Evolutionary conservation across 163 green algal genomes (phyloP).

Genomic region (Chlamydomonas reinhardtii): DNA sequence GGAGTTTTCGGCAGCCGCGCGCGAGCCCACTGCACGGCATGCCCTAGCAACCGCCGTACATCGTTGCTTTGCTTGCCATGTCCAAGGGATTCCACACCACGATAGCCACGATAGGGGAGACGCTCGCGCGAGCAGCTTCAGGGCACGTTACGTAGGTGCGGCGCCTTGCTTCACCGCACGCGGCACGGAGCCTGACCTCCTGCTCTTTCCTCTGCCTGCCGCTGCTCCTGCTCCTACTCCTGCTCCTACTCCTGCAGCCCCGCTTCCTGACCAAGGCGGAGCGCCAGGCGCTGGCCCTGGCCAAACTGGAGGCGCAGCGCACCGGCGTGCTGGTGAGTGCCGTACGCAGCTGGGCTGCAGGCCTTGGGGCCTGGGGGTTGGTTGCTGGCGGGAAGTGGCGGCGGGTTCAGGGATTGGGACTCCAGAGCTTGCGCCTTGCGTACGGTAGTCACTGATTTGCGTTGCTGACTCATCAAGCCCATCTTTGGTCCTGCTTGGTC

Average conservation of each 20-base stretch:
- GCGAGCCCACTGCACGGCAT: constrained; percentile 1
- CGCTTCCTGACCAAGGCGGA: constrained; percentile 95
- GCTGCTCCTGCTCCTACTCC: not conserved
- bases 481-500: not conserved
- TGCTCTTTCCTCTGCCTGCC: not conserved
- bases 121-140: no score
- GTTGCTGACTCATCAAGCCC: no score
- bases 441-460: no score
- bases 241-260: constrained; percentile 65
- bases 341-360: not conserved
- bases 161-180: no score
- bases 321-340: constrained; percentile 37
- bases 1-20: constrained; percentile 38
- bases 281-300: constrained; percentile 84
- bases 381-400: no score
- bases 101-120: no score
- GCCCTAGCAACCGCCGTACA: constrained; percentile 45
- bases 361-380: not conserved
- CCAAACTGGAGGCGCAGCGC: constrained; percentile 74
- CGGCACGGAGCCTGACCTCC: no score
- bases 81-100: not conserved
- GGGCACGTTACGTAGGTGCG: no score
- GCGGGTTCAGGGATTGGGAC: no score
- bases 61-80: no score
- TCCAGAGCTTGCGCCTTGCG: no score